Evolutionary conservation across 306 rosid species (phyloP), one percentile per base, ranked within the genome.

Genomic region (Begonia fuchsioides): DNA sequence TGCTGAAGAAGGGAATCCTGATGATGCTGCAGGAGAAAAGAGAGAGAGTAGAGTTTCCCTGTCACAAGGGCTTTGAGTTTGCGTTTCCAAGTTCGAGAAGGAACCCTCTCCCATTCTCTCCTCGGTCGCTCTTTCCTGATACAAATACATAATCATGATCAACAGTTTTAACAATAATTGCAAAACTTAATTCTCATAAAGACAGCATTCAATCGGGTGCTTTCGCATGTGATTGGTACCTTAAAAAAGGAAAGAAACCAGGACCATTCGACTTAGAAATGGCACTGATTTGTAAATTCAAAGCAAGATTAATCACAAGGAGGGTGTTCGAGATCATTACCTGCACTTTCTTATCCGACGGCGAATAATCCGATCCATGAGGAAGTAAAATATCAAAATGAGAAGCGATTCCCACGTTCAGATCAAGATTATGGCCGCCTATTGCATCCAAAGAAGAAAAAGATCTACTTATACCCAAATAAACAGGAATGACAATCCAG

Each of bases 1-100:
- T 39, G 79, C 17, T 56, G 83, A 65, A 56, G 74, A 64, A 52
- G 94, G 86, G 96, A 88, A 88, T 88, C 96, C 95, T 83, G 96
- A 88, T 88, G 96, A 88, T 88, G 96, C 96, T 83, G 96, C 93
- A 74, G 84, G 67, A 73, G 86, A 76, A 79, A 83, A 74, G 54
- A 71, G 69, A 43, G 83, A 80, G 58, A 61, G 17, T 51, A 67
- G 71, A 53, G 67, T 61, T 52, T 81, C 66, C 62, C 71, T 68
- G 26, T 73, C 72, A 41, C 65, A 64, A 35, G 74, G 77, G 64
- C 68, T 69, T 64, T 72, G 83, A 53, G 68, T 58, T 62, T 69
- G 85, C 76, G 78, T 69, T 44, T 79, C 67, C 88, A 83, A 65
- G 44, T 70, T 76, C 11, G 79, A 72, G 45, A 61, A 43, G 56